Conservation (phyloP, 306 rosid genomes). For the Ormosia emarginata region DNA sequence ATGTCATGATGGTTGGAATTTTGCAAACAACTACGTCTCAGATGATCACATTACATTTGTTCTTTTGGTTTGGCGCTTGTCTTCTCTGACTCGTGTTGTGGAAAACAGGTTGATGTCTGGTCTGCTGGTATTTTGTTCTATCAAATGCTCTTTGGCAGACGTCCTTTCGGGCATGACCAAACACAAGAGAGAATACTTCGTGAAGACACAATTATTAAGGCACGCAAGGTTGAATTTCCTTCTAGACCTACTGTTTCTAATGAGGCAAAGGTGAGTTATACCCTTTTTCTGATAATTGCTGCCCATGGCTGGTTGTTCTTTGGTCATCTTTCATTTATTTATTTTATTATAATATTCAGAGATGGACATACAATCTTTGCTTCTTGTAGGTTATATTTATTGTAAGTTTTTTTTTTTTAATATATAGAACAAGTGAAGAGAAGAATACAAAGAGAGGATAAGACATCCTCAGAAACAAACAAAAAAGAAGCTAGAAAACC, state of each 20-base stretch:
- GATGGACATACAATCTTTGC: background rate
- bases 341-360: background rate
- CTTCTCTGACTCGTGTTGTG: slow-evolving; percentile 28
- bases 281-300: background rate
- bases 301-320: background rate
- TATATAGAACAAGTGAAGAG: too few relatives aligned
- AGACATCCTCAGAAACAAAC: too few relatives aligned
- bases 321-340: background rate
- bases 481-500: too few relatives aligned
- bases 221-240: slow-evolving; percentile 95
- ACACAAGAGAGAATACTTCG: slow-evolving; percentile 93
- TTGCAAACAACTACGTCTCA: background rate
- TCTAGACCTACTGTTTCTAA: slow-evolving; percentile 80
- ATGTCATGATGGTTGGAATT: background rate
- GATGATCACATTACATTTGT: background rate
- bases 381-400: slow-evolving; percentile 4
- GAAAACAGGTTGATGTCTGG: slow-evolving; percentile 96
- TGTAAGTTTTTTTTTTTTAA: background rate
- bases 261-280: slow-evolving; percentile 87
- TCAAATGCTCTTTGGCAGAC: slow-evolving; percentile 96
- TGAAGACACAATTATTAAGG: slow-evolving; percentile 96
- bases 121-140: slow-evolving; percentile 85
- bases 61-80: background rate
- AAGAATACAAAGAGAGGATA: too few relatives aligned
- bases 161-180: slow-evolving; percentile 98